A percentile compares a stretch with the other conserved stretches of the same genome.
Conservation (phyloP, 805 yeast genomes). For the Candida manassasensis region DNA sequence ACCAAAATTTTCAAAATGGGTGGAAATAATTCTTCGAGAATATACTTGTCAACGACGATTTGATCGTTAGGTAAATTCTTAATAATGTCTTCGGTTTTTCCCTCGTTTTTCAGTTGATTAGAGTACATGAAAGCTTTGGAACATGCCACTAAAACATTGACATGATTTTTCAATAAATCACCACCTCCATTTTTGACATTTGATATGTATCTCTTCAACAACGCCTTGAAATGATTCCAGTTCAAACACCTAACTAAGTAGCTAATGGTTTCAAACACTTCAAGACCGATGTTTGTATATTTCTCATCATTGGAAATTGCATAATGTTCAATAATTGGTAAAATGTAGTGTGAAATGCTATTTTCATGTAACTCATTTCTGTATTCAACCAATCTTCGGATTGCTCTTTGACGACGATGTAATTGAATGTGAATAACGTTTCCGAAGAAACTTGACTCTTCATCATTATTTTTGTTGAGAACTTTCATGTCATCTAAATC, state of each 20-base stretch:
- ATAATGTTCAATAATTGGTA: constrained; percentile 83
- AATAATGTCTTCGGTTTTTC: constrained; percentile 15
- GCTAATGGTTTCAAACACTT: constrained; percentile 61
- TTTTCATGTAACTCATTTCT: constrained; percentile 44
- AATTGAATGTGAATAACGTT: constrained; percentile 81
- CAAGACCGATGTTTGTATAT: constrained; percentile 57
- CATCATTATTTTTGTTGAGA: constrained; percentile 59
- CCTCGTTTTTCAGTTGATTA: constrained; percentile 13
- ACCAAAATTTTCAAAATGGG: constrained; percentile 55
- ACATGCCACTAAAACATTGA: constrained; percentile 52
- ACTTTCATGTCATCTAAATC: constrained; percentile 65
- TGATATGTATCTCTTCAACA: constrained; percentile 62
- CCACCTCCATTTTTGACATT: constrained; percentile 32
- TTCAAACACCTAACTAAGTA: constrained; percentile 51
- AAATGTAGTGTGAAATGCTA: constrained; percentile 70
- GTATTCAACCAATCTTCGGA: constrained; percentile 54
- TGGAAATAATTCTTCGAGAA: constrained; percentile 57
- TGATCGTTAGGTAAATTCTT: constrained; percentile 23
- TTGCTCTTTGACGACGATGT: constrained; percentile 81
- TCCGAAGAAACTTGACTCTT: constrained; percentile 74
- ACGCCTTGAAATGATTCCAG: constrained; percentile 78
- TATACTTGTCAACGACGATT: constrained; percentile 28
- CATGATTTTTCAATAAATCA: constrained; percentile 51
- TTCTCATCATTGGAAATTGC: constrained; percentile 57
- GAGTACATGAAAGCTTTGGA: constrained; percentile 47